Percentiles rank a stretch among this genome's conserved stretches.
Evolutionary conservation across 345 rosid species (phyloP).

Genomic region (Lumnitzera littorea): DNA sequence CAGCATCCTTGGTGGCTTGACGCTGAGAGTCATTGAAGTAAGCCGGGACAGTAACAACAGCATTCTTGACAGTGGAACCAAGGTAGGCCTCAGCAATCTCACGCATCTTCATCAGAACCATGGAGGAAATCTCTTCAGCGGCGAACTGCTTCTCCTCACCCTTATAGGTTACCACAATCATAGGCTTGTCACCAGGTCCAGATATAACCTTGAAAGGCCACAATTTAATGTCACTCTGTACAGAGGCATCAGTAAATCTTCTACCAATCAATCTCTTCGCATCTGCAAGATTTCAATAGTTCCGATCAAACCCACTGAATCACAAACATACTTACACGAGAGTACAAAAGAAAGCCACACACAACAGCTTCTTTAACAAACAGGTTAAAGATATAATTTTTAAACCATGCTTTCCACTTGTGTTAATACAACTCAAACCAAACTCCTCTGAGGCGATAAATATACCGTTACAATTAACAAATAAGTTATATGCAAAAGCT

Average conservation of each 20-base stretch:
- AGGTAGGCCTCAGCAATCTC: slow-evolving; percentile 79
- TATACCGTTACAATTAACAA: too few relatives aligned
- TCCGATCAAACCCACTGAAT: too few relatives aligned
- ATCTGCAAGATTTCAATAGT: slow-evolving; percentile 22
- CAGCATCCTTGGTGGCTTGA: slow-evolving; percentile 72
- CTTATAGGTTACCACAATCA: slow-evolving; percentile 53
- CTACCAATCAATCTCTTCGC: slow-evolving; percentile 70
- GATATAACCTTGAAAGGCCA: slow-evolving; percentile 68
- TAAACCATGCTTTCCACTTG: too few relatives aligned
- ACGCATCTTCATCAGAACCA: slow-evolving; percentile 75
- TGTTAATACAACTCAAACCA: too few relatives aligned
- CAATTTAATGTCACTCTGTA: slow-evolving; percentile 56
- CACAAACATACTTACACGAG: too few relatives aligned
- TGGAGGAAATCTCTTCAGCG: slow-evolving; percentile 65
- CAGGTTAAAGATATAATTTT: too few relatives aligned
- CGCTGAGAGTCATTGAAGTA: slow-evolving; percentile 80
- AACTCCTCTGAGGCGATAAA: too few relatives aligned
- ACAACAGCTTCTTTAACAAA: too few relatives aligned
- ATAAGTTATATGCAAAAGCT: too few relatives aligned
- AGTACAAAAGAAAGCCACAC: too few relatives aligned
- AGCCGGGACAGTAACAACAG: slow-evolving; percentile 70
- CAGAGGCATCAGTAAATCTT: slow-evolving; percentile 52
- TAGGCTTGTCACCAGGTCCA: slow-evolving; percentile 65
- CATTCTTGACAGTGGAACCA: slow-evolving; percentile 53
- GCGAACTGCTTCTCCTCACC: slow-evolving; percentile 62